phyloP scores from a whole-genome alignment of 805 yeast genomes.

The Yarrowia phangngaensis region DNA sequence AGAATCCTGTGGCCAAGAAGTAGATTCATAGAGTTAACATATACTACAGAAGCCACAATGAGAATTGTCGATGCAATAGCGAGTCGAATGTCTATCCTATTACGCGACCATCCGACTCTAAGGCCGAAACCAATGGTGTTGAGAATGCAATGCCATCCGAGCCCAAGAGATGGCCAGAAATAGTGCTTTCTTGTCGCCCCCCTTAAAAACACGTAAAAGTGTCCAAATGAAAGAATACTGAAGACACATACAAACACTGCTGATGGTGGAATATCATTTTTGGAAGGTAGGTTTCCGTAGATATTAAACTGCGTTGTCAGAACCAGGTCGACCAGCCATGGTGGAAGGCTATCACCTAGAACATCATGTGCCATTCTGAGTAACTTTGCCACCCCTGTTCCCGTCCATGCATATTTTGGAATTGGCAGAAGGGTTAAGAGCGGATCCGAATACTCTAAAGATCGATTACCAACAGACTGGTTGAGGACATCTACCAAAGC shows the following conservation, averaged over 20 bases:
- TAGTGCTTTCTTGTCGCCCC: slow-evolving; percentile 42
- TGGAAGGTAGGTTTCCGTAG: slow-evolving; percentile 61
- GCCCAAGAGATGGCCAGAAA: slow-evolving; percentile 53
- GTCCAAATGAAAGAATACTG: slow-evolving; percentile 46
- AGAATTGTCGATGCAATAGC: slow-evolving; percentile 61
- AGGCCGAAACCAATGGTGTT: slow-evolving; percentile 57
- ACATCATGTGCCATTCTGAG: slow-evolving; percentile 8
- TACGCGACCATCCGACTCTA: slow-evolving; percentile 56
- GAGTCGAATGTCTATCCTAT: slow-evolving; percentile 45
- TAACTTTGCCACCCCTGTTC: slow-evolving; percentile 16
- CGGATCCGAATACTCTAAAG: slow-evolving; percentile 19
- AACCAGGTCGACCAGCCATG: slow-evolving; percentile 9
- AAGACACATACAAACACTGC: slow-evolving; percentile 55
- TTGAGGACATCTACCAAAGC: slow-evolving; percentile 14
- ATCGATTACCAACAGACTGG: slow-evolving; percentile 15
- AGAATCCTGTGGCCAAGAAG: slow-evolving; percentile 68
- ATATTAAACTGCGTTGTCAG: slow-evolving; percentile 36
- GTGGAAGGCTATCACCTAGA: slow-evolving; percentile 12
- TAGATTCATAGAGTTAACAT: slow-evolving; percentile 56
- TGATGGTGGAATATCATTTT: slow-evolving; percentile 55
- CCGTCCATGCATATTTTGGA: slow-evolving; percentile 12
- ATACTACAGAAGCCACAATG: slow-evolving; percentile 52
- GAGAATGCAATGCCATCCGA: slow-evolving; percentile 51
- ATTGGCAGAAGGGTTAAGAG: slow-evolving; percentile 22
- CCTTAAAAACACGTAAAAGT: slow-evolving; percentile 45